A percentile compares a stretch with the other conserved stretches of the same genome.
Evolutionary conservation across 441 rosid genomes (phyloP).

Genomic region (Omphalea diandra): DNA sequence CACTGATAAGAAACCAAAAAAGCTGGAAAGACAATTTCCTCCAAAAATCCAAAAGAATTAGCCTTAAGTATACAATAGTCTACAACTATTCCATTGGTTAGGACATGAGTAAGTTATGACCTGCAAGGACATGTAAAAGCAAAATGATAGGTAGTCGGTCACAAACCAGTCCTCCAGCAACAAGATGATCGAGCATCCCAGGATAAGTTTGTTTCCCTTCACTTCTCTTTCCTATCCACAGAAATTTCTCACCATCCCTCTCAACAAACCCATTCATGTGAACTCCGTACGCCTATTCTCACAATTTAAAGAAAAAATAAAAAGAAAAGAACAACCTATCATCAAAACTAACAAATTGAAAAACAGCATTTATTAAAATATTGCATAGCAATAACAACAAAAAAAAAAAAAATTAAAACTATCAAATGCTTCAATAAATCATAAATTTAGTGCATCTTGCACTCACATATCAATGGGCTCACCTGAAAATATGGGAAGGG

Average conservation of each 20-base stretch:
- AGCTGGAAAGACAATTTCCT: not conserved
- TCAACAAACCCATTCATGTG: slow-evolving; percentile 91
- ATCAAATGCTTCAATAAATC: too few relatives aligned
- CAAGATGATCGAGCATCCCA: slow-evolving; percentile 94
- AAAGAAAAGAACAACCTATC: not conserved
- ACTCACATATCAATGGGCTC: too few relatives aligned
- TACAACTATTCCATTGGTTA: not conserved
- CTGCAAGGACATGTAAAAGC: not conserved
- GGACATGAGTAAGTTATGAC: not conserved
- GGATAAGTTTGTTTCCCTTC: slow-evolving; percentile 67
- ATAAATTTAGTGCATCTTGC: too few relatives aligned
- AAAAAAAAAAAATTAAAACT: too few relatives aligned
- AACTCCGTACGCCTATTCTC: slow-evolving; percentile 72
- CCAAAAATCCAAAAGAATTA: not conserved
- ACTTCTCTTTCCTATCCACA: slow-evolving; percentile 90
- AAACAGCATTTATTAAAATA: too few relatives aligned
- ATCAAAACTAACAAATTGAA: not conserved
- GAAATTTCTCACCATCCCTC: slow-evolving; percentile 51
- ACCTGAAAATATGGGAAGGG: too few relatives aligned
- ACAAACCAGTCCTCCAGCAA: slow-evolving; percentile 92
- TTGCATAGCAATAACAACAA: too few relatives aligned
- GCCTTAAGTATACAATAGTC: not conserved
- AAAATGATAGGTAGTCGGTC: not conserved
- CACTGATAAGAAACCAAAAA: not conserved
- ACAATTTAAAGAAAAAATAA: not conserved